phyloP scores from a whole-genome alignment of 2,329 filamentous ascomycete species.

The Phaeosphaeriaceae sp. region DNA sequence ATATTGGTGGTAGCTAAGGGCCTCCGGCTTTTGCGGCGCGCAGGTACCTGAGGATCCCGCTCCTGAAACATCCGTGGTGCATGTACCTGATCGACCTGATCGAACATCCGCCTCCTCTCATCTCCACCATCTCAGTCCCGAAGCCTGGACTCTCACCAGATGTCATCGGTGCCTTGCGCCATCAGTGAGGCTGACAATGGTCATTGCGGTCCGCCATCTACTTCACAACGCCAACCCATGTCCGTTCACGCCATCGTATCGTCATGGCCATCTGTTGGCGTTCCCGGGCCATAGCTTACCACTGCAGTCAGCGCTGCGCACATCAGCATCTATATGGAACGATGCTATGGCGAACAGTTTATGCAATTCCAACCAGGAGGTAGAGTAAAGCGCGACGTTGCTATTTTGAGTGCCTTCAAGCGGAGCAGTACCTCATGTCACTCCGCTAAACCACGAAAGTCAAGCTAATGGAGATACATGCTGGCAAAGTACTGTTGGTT shows the following conservation, averaged over 20 bases:
- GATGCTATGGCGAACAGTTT: neutral
- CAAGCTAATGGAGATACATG: neutral
- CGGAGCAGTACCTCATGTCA: neutral
- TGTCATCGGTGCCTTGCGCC: neutral
- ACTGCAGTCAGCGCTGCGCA: slow-evolving; percentile 7
- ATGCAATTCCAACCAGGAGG: neutral
- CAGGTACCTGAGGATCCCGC: slow-evolving; percentile 3
- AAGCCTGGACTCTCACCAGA: neutral
- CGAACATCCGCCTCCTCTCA: slow-evolving; percentile 3
- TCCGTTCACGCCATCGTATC: neutral
- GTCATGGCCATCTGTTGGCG: neutral
- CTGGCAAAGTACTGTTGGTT: too few relatives aligned
- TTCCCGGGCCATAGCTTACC: slow-evolving; percentile 1
- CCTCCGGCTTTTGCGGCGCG: neutral
- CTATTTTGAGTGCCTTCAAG: slow-evolving; percentile 11
- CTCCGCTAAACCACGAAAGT: neutral
- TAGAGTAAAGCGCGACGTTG: slow-evolving; percentile 4
- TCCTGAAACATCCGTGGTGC: neutral
- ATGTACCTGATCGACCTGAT: slow-evolving; percentile 5
- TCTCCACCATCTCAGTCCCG: slow-evolving; percentile 1
- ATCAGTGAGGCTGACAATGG: neutral
- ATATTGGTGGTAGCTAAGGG: slow-evolving; percentile 1
- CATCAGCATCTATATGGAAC: neutral
- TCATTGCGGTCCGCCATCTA: neutral
- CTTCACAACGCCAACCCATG: neutral